Percentiles rank a stretch among this genome's conserved stretches.
Conservation (phyloP, 257 asterid species). For the Linderniella brevidens region DNA sequence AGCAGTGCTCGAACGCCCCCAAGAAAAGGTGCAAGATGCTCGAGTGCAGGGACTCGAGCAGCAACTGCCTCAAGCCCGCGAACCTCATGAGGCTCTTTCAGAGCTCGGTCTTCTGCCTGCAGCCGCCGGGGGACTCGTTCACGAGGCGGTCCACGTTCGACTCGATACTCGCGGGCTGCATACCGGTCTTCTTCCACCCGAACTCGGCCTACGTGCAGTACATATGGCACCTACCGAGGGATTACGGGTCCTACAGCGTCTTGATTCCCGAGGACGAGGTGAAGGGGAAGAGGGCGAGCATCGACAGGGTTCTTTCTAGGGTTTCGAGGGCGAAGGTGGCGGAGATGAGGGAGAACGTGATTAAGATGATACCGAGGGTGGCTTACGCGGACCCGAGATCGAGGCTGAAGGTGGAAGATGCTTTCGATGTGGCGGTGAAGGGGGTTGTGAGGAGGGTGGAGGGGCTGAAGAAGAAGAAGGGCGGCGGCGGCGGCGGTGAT, state of each 20-base stretch:
- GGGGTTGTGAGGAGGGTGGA: conserved; percentile 41
- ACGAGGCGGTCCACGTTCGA: conserved; percentile 73
- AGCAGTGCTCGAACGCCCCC: conserved; percentile 30
- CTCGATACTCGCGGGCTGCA: conserved; percentile 69
- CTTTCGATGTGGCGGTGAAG: conserved; percentile 49
- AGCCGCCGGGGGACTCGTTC: conserved; percentile 78
- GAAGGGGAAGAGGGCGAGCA: conserved; percentile 30
- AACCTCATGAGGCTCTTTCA: conserved; percentile 51
- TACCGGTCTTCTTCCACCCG: conserved; percentile 73
- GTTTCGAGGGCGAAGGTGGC: conserved; percentile 27
- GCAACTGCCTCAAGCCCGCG: conserved; percentile 45
- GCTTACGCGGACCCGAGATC: conserved; percentile 50
- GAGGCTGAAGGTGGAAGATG: conserved; percentile 41
- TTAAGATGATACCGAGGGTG: conserved; percentile 57
- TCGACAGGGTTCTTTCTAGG: conserved; percentile 27
- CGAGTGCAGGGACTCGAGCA: conserved; percentile 33
- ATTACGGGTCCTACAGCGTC: conserved; percentile 38
- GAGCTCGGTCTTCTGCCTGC: conserved; percentile 52
- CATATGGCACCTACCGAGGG: conserved; percentile 60
- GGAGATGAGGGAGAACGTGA: conserved; percentile 63
- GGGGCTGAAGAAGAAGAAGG: conserved; percentile 23
- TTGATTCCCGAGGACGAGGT: conserved; percentile 55
- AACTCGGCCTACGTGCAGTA: conserved; percentile 76
- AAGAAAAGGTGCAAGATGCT: conserved; percentile 26
- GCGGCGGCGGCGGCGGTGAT: conserved; percentile 22